These are phyloP conservation scores for Zygosaccharomyces pseudobailii DNA, from an alignment of 1,139 yeast species.

Conservation along the genomic window DNA sequence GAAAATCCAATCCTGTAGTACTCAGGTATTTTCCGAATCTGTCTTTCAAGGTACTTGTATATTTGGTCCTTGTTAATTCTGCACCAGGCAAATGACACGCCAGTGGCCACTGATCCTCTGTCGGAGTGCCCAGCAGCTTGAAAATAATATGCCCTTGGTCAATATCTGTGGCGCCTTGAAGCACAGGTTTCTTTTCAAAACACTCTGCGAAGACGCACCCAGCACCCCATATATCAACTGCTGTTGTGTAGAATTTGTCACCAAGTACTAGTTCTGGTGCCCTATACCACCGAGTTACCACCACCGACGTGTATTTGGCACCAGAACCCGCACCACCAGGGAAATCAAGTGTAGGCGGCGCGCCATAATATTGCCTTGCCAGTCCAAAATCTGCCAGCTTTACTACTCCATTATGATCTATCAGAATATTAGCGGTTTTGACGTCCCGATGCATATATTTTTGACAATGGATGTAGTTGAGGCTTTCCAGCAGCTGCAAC, in stretches of 20 bases:
- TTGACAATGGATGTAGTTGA: conserved; percentile 72
- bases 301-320: conserved; percentile 77
- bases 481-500: conserved; percentile 72
- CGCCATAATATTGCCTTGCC: conserved; percentile 76
- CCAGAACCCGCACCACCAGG: conserved; percentile 65
- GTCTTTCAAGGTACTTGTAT: conserved; percentile 52
- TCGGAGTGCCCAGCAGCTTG: conserved; percentile 77
- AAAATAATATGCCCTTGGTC: conserved; percentile 86
- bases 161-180: conserved; percentile 82
- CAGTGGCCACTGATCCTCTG: conserved; percentile 57
- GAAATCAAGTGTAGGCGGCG: conserved; percentile 49
- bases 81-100: conserved; percentile 62
- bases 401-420: conserved; percentile 69
- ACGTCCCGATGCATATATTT: conserved; percentile 82
- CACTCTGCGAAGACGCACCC: conserved; percentile 96
- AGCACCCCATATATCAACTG: conserved; percentile 95
- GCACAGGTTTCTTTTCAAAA: conserved; percentile 73
- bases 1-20: conserved; percentile 37
- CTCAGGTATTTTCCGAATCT: conserved; percentile 39
- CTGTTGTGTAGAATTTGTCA: conserved; percentile 80
- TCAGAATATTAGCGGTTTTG: conserved; percentile 86
- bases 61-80: conserved; percentile 36
- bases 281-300: conserved; percentile 95
- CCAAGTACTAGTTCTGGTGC: conserved; percentile 92
- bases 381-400: conserved; percentile 93